A percentile compares a stretch with the other conserved stretches of the same genome.
Conservation (phyloP, 1,284 basidiomycete genomes). For the Pulchroboletus neoregius region DNA sequence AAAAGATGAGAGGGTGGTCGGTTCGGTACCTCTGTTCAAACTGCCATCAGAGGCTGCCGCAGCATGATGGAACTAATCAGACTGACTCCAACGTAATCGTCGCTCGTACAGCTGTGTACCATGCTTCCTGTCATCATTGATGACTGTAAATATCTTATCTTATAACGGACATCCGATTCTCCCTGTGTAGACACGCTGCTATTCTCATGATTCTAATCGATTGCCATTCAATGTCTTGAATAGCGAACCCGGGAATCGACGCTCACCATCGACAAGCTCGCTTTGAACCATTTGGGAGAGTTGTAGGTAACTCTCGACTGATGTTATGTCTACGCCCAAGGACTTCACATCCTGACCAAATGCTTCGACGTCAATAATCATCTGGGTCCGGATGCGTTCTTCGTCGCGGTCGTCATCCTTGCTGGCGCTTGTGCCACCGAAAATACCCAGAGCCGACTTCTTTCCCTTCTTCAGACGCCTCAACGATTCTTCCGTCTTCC, state of each 20-base stretch:
- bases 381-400: conserved; percentile 78
- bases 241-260: not conserved
- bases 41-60: conserved; percentile 44
- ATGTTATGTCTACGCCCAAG: conserved; percentile 63
- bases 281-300: conserved; percentile 59
- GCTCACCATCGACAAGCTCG: conserved; percentile 35
- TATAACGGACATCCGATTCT: not conserved
- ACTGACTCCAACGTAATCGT: conserved; percentile 42
- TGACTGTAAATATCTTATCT: conserved; percentile 17
- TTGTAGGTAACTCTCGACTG: conserved; percentile 51
- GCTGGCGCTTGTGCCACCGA: conserved; percentile 46
- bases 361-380: conserved; percentile 81
- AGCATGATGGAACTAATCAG: conserved; percentile 10
- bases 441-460: conserved; percentile 75
- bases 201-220: conserved; percentile 21
- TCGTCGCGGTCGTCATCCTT: conserved; percentile 71
- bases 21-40: conserved; percentile 41
- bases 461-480: conserved; percentile 82
- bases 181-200: not conserved
- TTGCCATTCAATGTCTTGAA: not conserved
- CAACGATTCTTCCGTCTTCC: conserved; percentile 87
- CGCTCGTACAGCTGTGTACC: conserved; percentile 60
- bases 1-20: conserved; percentile 53
- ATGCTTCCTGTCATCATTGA: conserved; percentile 46
- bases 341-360: conserved; percentile 73